phyloP scores from a whole-genome alignment of 2,329 filamentous ascomycete genomes.

The Penicillium sp. region DNA sequence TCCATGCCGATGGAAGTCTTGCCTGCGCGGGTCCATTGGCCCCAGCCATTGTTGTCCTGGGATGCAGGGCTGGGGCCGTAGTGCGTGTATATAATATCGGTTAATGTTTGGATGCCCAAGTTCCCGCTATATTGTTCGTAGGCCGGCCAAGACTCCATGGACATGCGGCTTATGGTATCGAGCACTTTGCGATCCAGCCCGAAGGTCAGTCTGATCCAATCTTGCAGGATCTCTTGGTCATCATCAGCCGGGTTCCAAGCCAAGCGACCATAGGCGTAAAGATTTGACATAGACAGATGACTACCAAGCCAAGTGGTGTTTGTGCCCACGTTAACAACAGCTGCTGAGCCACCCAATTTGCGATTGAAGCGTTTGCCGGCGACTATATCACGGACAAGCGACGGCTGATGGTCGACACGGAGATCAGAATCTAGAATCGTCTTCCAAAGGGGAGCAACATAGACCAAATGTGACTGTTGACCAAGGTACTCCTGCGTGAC shows the following conservation, averaged over 20 bases:
- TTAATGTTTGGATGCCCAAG: slow-evolving; percentile 67
- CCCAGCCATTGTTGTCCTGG: slow-evolving; percentile 67
- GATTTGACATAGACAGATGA: slow-evolving; percentile 68
- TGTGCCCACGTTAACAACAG: slow-evolving; percentile 65
- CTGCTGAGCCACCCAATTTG: slow-evolving; percentile 61
- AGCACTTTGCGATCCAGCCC: slow-evolving; percentile 55
- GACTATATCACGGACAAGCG: slow-evolving; percentile 60
- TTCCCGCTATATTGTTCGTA: slow-evolving; percentile 72
- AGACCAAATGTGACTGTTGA: slow-evolving; percentile 68
- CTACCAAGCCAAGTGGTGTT: slow-evolving; percentile 68
- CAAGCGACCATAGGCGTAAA: slow-evolving; percentile 67
- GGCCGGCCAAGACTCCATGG: slow-evolving; percentile 67
- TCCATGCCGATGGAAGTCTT: slow-evolving; percentile 65
- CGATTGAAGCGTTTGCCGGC: slow-evolving; percentile 60
- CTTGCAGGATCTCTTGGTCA: slow-evolving; percentile 54
- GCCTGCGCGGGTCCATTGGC: slow-evolving; percentile 70
- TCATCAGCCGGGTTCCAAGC: slow-evolving; percentile 62
- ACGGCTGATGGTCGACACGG: slow-evolving; percentile 57
- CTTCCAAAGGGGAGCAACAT: slow-evolving; percentile 67
- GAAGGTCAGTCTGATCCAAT: slow-evolving; percentile 70
- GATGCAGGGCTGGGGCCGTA: slow-evolving; percentile 67
- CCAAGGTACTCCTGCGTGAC: slow-evolving; percentile 70
- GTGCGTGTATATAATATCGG: slow-evolving; percentile 66
- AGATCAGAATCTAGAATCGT: slow-evolving; percentile 67
- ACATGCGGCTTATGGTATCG: slow-evolving; percentile 60